phyloP scores from a whole-genome alignment of 139 green algal genomes.

The Tetradesmus obliquus region DNA sequence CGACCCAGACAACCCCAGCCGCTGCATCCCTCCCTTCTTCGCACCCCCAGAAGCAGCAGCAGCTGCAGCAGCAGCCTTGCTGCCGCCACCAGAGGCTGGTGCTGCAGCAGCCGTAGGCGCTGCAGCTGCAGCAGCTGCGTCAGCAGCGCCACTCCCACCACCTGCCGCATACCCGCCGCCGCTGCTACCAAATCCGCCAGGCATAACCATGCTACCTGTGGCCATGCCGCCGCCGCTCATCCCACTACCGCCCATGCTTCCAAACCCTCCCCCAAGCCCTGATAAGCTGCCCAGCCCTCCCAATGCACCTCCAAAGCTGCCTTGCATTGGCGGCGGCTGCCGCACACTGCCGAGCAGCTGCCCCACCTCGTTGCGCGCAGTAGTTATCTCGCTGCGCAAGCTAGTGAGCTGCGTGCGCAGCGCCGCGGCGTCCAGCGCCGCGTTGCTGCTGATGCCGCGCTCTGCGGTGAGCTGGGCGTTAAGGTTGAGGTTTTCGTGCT shows the following conservation, averaged over 20 bases:
- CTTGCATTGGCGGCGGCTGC: neutral
- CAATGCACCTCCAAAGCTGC: neutral
- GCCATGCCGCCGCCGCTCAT: neutral
- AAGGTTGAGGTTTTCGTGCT: conserved; percentile 21
- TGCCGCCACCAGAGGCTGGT: neutral
- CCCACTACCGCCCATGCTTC: neutral
- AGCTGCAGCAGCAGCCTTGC: neutral
- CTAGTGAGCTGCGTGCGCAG: conserved; percentile 19
- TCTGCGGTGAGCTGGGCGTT: conserved; percentile 16
- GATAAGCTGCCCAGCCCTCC: neutral
- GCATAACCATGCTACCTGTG: neutral
- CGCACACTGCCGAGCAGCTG: neutral
- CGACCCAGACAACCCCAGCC: neutral
- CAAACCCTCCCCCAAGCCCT: neutral
- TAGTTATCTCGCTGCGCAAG: conserved; percentile 31
- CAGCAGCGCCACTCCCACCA: neutral
- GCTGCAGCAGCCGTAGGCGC: neutral
- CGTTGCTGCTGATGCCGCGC: conserved; percentile 3
- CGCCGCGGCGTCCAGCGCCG: conserved; percentile 11
- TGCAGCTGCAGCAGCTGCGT: conserved; percentile 6
- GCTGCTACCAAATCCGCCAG: neutral
- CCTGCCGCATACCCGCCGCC: neutral
- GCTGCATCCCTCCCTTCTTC: neutral
- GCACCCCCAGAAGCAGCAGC: neutral
- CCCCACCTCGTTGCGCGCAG: neutral